phyloP scores from a whole-genome alignment of 2,329 filamentous ascomycete species.

The Fusarium sarcochroum region DNA sequence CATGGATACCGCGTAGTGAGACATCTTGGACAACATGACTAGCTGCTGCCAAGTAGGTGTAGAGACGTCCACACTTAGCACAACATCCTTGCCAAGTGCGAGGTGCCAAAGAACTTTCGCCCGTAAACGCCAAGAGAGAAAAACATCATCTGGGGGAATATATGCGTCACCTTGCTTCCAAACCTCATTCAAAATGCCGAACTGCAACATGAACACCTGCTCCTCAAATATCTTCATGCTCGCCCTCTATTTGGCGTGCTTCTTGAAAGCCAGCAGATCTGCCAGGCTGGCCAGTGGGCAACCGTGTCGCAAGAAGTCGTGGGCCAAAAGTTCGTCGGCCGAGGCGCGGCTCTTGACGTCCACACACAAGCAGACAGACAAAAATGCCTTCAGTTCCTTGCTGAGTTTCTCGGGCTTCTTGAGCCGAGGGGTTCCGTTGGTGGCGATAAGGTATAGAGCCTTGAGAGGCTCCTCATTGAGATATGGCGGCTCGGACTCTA shows the following conservation, averaged over 20 bases:
- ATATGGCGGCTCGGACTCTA: conserved; percentile 97
- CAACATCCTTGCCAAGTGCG: conserved; percentile 41
- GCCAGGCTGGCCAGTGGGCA: conserved; percentile 87
- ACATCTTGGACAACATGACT: conserved; percentile 28
- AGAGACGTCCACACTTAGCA: conserved; percentile 16
- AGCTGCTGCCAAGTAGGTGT: conserved; percentile 18
- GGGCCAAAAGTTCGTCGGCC: conserved; percentile 87
- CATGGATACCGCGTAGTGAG: conserved; percentile 34
- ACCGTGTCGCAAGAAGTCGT: conserved; percentile 95
- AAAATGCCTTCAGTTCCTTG: conserved; percentile 97
- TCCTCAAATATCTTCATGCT: conserved; percentile 35
- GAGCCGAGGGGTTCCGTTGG: conserved; percentile 94
- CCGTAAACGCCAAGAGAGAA: conserved; percentile 49
- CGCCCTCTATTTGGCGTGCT: conserved; percentile 71
- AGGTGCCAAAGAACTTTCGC: conserved; percentile 43
- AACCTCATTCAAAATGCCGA: conserved; percentile 45
- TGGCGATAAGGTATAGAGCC: conserved; percentile 96
- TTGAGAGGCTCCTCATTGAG: conserved; percentile 98
- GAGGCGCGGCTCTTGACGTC: conserved; percentile 96
- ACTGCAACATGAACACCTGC: conserved; percentile 36
- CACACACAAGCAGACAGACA: conserved; percentile 96
- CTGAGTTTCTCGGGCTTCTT: conserved; percentile 99
- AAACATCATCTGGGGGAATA: conserved; percentile 48
- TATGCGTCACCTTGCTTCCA: conserved; percentile 47
- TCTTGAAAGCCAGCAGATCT: conserved; percentile 90